Base-by-base conservation (phyloP, 306 rosid genomes). In the Trifolium repens region DNA sequence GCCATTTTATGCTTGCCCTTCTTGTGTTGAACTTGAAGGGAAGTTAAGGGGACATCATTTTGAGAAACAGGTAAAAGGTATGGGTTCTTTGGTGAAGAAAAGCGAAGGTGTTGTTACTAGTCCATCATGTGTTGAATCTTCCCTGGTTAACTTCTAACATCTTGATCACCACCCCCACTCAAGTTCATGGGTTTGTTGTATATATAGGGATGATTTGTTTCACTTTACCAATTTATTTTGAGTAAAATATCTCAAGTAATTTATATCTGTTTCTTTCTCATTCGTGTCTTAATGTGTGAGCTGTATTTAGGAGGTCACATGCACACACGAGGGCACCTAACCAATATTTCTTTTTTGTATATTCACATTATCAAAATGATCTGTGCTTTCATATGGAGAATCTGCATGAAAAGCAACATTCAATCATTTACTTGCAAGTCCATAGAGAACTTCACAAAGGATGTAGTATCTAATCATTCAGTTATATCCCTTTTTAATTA, bases 181-280 rank as follows among this genome's bases (percentile, higher is more conserved):
- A 22, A 47, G 89, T 79, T 79, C 69, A 71, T 87, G 75, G 86
- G 84, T 50, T 74, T 77, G 82, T 81, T 87, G 89, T 88, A 85
- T 44, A 90, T 84, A 88, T 88, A 82, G 88, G 86, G 86, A 81
- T 85, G 60, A 81, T 88, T 66, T 88, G 84, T 69, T 86, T 81
- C 81, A 65, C 83, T 71, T 75, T 80, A 47, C 81, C 83, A 78
- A 85, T 86, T 83, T 85, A 75, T 84, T 77, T 59, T 39, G 72
- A 81, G 86, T 73, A 80, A 79, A 81, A 83, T 80, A 69, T 74
- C 82, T 73, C 82, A 75, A 76, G 83, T 80, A 82, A 76, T 86
- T 62, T 80, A 70, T 89, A 87, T 84, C 73, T 74, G 72, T 85
- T 84, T 75, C 58, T 9, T 84, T 81, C 83, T 75, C 76, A 82